Percentiles rank a stretch among this genome's conserved stretches.
phyloP scores from a whole-genome alignment of 495 filamentous ascomycete species.

The Xylaria bambusicola region DNA sequence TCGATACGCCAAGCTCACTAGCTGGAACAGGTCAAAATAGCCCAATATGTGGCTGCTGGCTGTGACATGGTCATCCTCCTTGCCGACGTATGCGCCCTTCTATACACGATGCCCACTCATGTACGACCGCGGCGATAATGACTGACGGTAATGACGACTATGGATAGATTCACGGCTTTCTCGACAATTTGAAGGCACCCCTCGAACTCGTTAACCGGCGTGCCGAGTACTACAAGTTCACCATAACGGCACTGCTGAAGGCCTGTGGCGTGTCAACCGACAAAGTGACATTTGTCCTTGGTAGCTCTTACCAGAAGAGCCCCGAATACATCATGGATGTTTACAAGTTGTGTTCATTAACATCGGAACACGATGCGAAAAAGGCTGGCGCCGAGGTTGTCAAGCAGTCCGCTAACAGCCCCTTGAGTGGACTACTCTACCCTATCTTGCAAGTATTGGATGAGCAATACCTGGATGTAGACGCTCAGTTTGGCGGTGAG shows the following conservation, averaged over 20 bases:
- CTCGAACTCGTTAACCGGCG: constrained; percentile 83
- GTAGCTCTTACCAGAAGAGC: constrained; percentile 77
- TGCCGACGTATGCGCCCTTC: constrained; percentile 60
- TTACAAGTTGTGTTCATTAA: constrained; percentile 61
- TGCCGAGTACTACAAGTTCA: constrained; percentile 68
- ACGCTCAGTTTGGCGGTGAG: constrained; percentile 71
- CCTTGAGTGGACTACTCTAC: constrained; percentile 81
- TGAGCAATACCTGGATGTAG: constrained; percentile 84
- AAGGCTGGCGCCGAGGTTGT: constrained; percentile 92
- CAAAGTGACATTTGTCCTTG: constrained; percentile 80
- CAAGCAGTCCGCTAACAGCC: constrained; percentile 78
- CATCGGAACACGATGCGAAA: constrained; percentile 69
- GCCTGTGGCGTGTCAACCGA: constrained; percentile 74
- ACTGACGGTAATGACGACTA: not conserved
- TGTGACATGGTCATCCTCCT: constrained; percentile 81
- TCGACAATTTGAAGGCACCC: constrained; percentile 82
- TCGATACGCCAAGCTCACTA: not conserved
- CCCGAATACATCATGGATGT: constrained; percentile 74
- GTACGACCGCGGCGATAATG: not conserved
- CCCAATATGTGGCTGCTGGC: constrained; percentile 80
- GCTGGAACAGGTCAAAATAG: constrained; percentile 67
- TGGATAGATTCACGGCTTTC: constrained; percentile 60
- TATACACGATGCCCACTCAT: not conserved
- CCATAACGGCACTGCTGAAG: constrained; percentile 66
- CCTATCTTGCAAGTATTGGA: constrained; percentile 88